Base-by-base conservation (phyloP, 306 rosid genomes). In the Cucurbita ficifolia region DNA sequence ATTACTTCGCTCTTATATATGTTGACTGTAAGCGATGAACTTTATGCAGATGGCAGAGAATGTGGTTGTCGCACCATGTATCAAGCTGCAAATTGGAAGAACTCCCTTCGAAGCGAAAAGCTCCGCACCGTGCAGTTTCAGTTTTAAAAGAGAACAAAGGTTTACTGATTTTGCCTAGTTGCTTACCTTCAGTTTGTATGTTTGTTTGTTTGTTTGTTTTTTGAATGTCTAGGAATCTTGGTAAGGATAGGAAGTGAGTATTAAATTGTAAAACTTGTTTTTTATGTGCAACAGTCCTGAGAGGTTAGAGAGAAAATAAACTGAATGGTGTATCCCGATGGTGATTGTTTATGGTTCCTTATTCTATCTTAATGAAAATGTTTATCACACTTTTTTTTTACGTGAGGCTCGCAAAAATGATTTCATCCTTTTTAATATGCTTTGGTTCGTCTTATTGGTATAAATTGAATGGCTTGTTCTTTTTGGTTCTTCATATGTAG, bases 11-110 rank as follows among this genome's bases (percentile, higher is more conserved):
- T 39, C 7, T 68, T 48, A 22, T 14, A 43, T 43, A 12, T 45
- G 19, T 22, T 68, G 53, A 68, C 35, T 68, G 73, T 10, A 43
- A 19, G 35, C 8, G 8, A 40, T n/a, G 71, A 11, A 19, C 72
- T 65, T 74, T 61, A 53, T 48, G 76, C 22, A 70, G 55, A 93
- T 93, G 98, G 92, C 89, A 46, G 92, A 87, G 76, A 87, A 78
- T 71, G 86, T 88, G 79, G 80, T 86, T 45, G 83, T 87, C 18
- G 80, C 89, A 18, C 76, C 86, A 57, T 84, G 77, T 80, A 43
- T 83, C 53, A 90, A 82, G 88, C 83, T 86, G 75, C 82, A 76
- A 48, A 73, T 69, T 68, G 84, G 62, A 81, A 80, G 76, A 74
- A 75, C 82, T 60, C 73, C 73, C 11, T 19, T 76, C 74, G 35